Conservation (phyloP, 169 alveolate genomes). For the Perkinsus chesapeaki region DNA sequence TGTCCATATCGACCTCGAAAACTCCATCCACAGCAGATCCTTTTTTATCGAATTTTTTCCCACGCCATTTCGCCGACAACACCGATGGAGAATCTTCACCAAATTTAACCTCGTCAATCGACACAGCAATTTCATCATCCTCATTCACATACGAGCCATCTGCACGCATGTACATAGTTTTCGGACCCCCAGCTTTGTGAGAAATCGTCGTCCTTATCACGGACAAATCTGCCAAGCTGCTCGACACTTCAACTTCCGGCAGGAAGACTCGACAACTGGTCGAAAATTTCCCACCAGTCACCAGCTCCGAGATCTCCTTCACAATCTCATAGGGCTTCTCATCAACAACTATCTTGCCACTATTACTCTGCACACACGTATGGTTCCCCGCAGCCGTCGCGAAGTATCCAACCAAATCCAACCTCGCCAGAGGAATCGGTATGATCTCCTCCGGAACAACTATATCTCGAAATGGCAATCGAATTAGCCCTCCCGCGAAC, state of each 20-base stretch:
- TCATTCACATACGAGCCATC: background rate
- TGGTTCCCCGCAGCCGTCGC: background rate
- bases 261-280: background rate
- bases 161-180: background rate
- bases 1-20: background rate
- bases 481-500: background rate
- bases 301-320: background rate
- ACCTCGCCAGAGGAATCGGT: background rate
- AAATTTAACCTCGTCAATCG: background rate
- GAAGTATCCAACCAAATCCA: background rate
- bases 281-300: background rate
- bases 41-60: background rate
- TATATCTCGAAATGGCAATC: background rate
- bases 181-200: background rate
- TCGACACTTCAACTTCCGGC: background rate
- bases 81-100: background rate
- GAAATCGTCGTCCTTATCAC: background rate
- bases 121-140: background rate
- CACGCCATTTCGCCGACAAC: background rate
- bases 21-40: background rate
- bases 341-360: background rate
- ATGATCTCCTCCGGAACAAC: background rate
- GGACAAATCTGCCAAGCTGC: background rate
- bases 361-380: background rate
- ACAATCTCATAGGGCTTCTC: background rate